Conservation (phyloP, 768 basidiomycete genomes). For the Psilocybe tampanensis region DNA sequence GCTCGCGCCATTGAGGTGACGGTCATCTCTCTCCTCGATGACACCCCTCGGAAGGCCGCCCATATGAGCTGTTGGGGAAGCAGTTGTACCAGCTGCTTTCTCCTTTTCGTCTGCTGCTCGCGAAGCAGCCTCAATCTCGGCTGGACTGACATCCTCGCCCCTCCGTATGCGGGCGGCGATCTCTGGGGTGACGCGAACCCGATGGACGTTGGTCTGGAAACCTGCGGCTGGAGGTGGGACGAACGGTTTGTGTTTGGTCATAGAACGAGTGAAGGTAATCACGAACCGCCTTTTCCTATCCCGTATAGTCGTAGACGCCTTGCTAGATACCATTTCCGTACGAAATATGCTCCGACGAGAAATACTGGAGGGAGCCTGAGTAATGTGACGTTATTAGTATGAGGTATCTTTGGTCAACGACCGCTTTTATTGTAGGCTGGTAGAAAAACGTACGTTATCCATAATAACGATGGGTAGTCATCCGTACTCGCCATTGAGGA, state of each 20-base stretch:
- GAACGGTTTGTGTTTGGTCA: background rate
- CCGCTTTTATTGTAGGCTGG: background rate
- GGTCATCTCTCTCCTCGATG: conserved; percentile 26
- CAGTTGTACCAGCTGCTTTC: conserved; percentile 1
- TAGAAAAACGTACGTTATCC: conserved; percentile 43
- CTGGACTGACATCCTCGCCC: conserved; percentile 55
- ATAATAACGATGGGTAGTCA: conserved; percentile 43
- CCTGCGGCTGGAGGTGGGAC: conserved; percentile 42
- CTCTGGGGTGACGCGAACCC: conserved; percentile 54
- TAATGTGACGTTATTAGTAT: background rate
- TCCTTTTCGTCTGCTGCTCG: conserved; percentile 42
- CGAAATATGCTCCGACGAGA: conserved; percentile 46
- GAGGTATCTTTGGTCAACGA: background rate
- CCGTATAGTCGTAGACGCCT: conserved; percentile 47
- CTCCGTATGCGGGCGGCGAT: conserved; percentile 53
- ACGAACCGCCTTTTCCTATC: conserved; percentile 58
- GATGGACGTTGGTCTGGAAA: conserved; percentile 55
- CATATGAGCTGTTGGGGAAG: conserved; percentile 11
- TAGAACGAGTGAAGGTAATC: background rate
- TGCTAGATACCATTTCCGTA: conserved; percentile 52
- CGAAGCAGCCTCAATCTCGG: conserved; percentile 51
- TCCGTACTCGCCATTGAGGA: conserved; percentile 20
- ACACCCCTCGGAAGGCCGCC: conserved; percentile 20
- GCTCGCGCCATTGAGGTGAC: conserved; percentile 16
- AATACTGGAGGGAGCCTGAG: conserved; percentile 46